These are phyloP conservation scores for Diutina pseudorugosa DNA, from an alignment of 1,139 yeast species.

Conservation along the genomic window DNA sequence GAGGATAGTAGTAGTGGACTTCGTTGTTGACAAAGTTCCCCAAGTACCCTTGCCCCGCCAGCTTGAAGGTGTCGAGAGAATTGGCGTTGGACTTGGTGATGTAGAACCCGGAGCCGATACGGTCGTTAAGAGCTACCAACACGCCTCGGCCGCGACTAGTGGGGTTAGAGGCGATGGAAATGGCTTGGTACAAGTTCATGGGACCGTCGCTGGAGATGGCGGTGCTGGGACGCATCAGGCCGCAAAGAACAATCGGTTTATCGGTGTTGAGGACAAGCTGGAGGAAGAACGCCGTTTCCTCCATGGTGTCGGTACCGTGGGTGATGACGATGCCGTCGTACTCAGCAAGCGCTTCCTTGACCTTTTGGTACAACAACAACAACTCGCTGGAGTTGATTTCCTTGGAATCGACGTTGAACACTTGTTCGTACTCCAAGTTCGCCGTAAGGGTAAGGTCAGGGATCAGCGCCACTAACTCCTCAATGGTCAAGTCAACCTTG, in stretches of 20 bases:
- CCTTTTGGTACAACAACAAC: conserved; percentile 24
- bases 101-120: conserved; percentile 58
- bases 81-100: conserved; percentile 62
- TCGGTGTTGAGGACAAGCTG: conserved; percentile 42
- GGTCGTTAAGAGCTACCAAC: conserved; percentile 52
- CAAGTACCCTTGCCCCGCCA: conserved; percentile 56
- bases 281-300: conserved; percentile 59
- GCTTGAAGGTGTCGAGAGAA: conserved; percentile 55
- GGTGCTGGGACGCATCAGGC: conserved; percentile 64
- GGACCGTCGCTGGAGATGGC: conserved; percentile 64
- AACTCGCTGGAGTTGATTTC: conserved; percentile 38
- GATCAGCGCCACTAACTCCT: conserved; percentile 42
- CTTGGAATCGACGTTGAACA: conserved; percentile 53
- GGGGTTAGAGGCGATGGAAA: conserved; percentile 43
- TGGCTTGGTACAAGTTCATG: conserved; percentile 61
- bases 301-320: conserved; percentile 64
- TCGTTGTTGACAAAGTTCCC: conserved; percentile 60
- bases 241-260: conserved; percentile 56
- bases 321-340: conserved; percentile 52
- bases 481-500: conserved; percentile 53
- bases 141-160: conserved; percentile 47
- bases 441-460: conserved; percentile 53
- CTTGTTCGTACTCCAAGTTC: conserved; percentile 51
- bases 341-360: conserved; percentile 29
- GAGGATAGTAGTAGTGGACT: conserved; percentile 53